Base-by-base conservation (phyloP, 805 yeast species). In the Myxozyma mucilagina region DNA sequence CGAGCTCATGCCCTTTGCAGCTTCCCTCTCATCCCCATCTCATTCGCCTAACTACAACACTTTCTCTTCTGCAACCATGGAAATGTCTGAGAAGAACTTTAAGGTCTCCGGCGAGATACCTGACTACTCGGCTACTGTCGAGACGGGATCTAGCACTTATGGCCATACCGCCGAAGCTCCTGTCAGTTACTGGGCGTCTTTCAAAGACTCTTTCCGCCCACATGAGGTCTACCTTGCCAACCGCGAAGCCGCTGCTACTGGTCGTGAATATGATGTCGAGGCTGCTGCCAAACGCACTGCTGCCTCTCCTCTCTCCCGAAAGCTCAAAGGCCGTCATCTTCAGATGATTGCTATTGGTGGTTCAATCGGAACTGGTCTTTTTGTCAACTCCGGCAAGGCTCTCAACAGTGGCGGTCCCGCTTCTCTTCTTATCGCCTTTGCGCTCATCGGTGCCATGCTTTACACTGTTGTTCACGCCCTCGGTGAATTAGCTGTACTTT, bases 281-380 rank as follows among this genome's bases (percentile, higher is more conserved):
- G 57, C 63, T 47, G 68, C 57, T 10, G 63, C 63, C 32, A 57
- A 51, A 55, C 60, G 61, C 44, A 61, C 62, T 2, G 84, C 87
- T 31, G 76, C 78, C 60, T 76, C 89, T 4, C 91, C 89, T 1
- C 76, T 87, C 62, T 76, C 81, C 38, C 72, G 84, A 60, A 51
- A 61, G n/a, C 70, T 75, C 48, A 74, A 74, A 61, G 70, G 69
- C n/a, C 70, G 78, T 14, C 78, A 75, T 63, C 57, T 75, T 53
- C 75, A 72, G 56, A 83, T 88, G 84, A 87, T 89, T 69, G 90
- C 96, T 43, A 79, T 90, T 57, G 94, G 94, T 60, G 91, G 94
- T 57, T 87, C 93, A 54, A 86, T 89, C 61, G 97, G 96, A 70
- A 86, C 94, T 35, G 88, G 88, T 67, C 73, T 85, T 36, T 84